Evolutionary conservation across 805 yeast genomes (phyloP), one percentile per base, ranked within the genome.

Genomic region (Kockiozyma suomiensis): DNA sequence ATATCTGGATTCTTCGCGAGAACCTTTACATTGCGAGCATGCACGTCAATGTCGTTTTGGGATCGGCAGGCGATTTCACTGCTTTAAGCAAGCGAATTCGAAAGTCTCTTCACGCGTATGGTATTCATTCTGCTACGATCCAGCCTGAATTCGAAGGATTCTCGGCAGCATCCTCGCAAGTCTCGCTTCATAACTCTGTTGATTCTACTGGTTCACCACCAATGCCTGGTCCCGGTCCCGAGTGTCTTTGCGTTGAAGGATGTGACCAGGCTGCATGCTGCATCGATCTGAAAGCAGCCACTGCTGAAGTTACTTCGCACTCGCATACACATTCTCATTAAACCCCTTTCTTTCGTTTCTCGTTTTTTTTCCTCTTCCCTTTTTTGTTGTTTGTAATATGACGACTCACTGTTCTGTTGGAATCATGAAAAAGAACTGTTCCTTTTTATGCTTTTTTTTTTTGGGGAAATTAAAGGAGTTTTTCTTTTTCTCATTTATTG

Each of bases 1-100:
- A 93, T 74, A 86, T 93, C 59, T 93, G 99, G 99, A 93, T 91
- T 72, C 81, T 93, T 67, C 89, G 92, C 51, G 99, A 93, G 75
- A 87, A 85, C 62, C 81, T 88, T 56, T 81, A 85, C 66, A 89
- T 93, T 71, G 97, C 97, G 1, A 87, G 97, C 0, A 79, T 94
- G 61, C 99, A 93, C 73, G 87, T 91, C 42, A 89, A 90, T 69
- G 80, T 94, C 45, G 35, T 42, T 21, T 79, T 81, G 54, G 75
- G 81, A 13, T 77, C 81, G 10, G 87, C 90, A n/a, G 63, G 41
- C 41, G 79, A 82, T 26, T 94, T 90, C 72, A 74, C 86, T 57
- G 74, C 76, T n/a, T 81, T 88, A 52, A 96, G 96, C 7, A 79
- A 84, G 50, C 81, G 82, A 58, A 93, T 93, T 54, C 84, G 94